phyloP scores from a whole-genome alignment of 805 yeast species.

The Saccharomyces jurei region DNA sequence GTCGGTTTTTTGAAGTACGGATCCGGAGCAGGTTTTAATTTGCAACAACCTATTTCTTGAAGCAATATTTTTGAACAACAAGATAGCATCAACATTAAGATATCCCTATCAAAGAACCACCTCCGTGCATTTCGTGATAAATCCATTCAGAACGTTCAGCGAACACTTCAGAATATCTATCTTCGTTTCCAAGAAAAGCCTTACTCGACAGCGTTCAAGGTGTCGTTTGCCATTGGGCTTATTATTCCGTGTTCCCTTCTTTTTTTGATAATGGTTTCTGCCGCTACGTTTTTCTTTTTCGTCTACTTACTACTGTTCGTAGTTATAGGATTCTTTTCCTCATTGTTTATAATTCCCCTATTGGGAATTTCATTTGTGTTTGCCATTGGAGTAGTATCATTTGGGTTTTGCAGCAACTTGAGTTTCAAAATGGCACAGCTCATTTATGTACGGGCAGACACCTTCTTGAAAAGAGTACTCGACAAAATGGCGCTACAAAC shows the following conservation, averaged over 20 bases:
- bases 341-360: conserved; percentile 24
- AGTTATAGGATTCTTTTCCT: conserved; percentile 14
- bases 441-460: conserved; percentile 18
- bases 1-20: not conserved
- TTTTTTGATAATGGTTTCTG: conserved; percentile 15
- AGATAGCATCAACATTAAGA: not conserved
- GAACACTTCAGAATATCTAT: not conserved
- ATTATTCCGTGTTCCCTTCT: conserved; percentile 8
- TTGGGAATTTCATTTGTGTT: conserved; percentile 21
- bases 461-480: conserved; percentile 11
- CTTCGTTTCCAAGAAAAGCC: not conserved
- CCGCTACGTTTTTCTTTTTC: conserved; percentile 17
- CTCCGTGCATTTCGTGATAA: not conserved
- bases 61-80: not conserved
- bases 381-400: conserved; percentile 22
- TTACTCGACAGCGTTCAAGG: not conserved
- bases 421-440: conserved; percentile 21
- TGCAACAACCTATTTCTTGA: not conserved
- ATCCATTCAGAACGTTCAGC: not conserved
- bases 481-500: conserved; percentile 12
- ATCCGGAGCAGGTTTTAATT: not conserved
- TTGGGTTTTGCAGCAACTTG: conserved; percentile 25
- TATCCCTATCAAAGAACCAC: not conserved
- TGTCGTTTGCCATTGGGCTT: conserved; percentile 3
- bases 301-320: conserved; percentile 20